These are phyloP conservation scores for Verticillium alfalfae DNA, from an alignment of 2,329 filamentous ascomycete species.

Conservation along the genomic window DNA sequence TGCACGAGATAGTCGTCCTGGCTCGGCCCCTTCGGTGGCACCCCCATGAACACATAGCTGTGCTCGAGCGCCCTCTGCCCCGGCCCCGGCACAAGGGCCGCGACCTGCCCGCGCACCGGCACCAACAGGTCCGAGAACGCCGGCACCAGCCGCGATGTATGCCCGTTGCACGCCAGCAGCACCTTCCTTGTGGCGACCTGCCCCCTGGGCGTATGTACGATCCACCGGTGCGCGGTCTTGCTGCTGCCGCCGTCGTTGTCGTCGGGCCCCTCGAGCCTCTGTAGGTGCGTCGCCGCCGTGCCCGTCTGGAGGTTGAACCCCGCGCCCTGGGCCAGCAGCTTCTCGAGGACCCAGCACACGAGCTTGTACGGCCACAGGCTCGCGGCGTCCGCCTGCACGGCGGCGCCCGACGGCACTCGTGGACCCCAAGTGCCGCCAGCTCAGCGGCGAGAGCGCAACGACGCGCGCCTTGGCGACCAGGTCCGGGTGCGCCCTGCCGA, in stretches of 20 bases:
- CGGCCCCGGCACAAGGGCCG: conserved; percentile 52
- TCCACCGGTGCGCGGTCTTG: conserved; percentile 37
- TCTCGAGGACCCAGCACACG: conserved; percentile 64
- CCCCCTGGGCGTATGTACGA: conserved; percentile 65
- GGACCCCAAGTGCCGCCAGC: conserved; percentile 49
- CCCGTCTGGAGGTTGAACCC: conserved; percentile 69
- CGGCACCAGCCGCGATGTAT: conserved; percentile 72
- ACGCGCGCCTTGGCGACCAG: conserved; percentile 44
- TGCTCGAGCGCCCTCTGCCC: conserved; percentile 26
- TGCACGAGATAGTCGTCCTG: conserved; percentile 72
- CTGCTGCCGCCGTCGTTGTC: conserved; percentile 1
- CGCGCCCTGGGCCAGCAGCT: conserved; percentile 35
- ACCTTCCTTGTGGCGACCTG: conserved; percentile 56
- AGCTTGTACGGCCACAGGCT: conserved; percentile 83
- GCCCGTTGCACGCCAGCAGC: conserved; percentile 77
- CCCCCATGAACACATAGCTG: conserved; percentile 56
- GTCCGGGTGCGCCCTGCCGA: conserved; percentile 48
- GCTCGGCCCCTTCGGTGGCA: conserved; percentile 20
- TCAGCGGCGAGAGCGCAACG: conserved; percentile 29
- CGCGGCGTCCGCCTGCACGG: conserved; percentile 60
- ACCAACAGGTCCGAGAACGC: conserved; percentile 66
- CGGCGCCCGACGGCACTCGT: conserved; percentile 56
- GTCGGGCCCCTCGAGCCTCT: conserved; percentile 12
- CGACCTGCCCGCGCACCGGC: conserved; percentile 71
- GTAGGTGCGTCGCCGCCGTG: conserved; percentile 55